Percentiles rank a stretch among this genome's conserved stretches.
Evolutionary conservation across 2,329 filamentous ascomycete species (phyloP).

Genomic region (Fonsecaea pedrosoi): DNA sequence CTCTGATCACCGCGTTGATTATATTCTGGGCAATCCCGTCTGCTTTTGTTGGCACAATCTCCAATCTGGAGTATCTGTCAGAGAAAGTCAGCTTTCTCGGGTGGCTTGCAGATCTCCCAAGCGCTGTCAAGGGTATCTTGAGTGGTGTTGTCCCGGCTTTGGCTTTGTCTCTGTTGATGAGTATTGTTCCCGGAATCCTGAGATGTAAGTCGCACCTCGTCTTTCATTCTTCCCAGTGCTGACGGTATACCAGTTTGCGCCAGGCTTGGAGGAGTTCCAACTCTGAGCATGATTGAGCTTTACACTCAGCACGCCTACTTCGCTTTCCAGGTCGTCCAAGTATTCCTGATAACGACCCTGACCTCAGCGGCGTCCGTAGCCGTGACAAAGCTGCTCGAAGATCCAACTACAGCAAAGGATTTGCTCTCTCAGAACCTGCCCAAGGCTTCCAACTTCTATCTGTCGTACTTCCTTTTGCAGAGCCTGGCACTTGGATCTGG

Average conservation of each 20-base stretch:
- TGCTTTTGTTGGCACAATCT: constrained; percentile 80
- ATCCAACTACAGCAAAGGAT: constrained; percentile 68
- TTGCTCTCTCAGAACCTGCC: constrained; percentile 79
- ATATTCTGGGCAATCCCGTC: constrained; percentile 84
- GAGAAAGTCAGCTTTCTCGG: constrained; percentile 63
- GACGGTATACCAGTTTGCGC: constrained; percentile 56
- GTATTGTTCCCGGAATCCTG: constrained; percentile 81
- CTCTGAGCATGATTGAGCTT: constrained; percentile 78
- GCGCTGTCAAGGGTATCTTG: constrained; percentile 74
- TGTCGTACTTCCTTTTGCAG: constrained; percentile 95
- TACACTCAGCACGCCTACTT: constrained; percentile 93
- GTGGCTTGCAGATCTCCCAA: constrained; percentile 76
- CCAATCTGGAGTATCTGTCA: constrained; percentile 76
- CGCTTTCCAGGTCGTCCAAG: constrained; percentile 73
- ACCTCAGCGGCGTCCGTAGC: constrained; percentile 75
- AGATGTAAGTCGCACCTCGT: constrained; percentile 65
- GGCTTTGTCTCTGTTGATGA: constrained; percentile 81
- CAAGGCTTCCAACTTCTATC: constrained; percentile 92
- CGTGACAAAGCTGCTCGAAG: constrained; percentile 66
- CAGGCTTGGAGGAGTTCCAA: constrained; percentile 78
- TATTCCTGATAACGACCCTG: constrained; percentile 86
- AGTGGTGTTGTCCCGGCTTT: constrained; percentile 83
- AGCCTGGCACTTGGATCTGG: constrained; percentile 70
- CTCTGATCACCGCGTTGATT: constrained; percentile 76
- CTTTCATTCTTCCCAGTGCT: constrained; percentile 25